Percentiles rank a stretch among this genome's conserved stretches.
These are phyloP conservation scores for Penicillium oxalicum DNA, from an alignment of 2,329 filamentous ascomycete genomes.

Conservation along the genomic window DNA sequence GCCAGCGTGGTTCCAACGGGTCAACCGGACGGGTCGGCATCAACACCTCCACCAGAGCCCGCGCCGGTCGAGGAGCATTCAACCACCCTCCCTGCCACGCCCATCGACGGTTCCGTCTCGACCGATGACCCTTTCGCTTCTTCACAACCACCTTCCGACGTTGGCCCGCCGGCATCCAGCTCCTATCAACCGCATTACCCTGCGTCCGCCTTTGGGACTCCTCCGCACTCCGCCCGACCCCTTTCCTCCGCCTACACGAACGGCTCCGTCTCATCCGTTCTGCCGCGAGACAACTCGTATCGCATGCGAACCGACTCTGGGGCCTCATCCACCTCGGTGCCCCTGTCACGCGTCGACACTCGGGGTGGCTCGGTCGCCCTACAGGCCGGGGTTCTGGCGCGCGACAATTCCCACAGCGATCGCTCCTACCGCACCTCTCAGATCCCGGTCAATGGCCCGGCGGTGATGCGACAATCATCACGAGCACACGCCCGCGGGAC, in stretches of 20 bases:
- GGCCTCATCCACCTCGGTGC: constrained; percentile 51
- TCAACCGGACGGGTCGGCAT: constrained; percentile 18
- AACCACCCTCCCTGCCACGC: constrained; percentile 17
- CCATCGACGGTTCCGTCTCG: constrained; percentile 18
- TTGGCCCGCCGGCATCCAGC: constrained; percentile 38
- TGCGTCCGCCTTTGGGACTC: constrained; percentile 36
- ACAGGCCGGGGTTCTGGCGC: constrained; percentile 55
- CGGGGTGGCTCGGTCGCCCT: constrained; percentile 55
- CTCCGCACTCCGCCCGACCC: constrained; percentile 38
- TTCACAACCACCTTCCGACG: constrained; percentile 41
- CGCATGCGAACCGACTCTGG: constrained; percentile 56
- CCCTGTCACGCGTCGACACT: constrained; percentile 57
- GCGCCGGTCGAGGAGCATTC: constrained; percentile 16
- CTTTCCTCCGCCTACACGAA: constrained; percentile 46
- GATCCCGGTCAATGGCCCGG: constrained; percentile 53
- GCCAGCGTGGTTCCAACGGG: constrained; percentile 22
- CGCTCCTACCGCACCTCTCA: constrained; percentile 61
- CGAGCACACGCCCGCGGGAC: constrained; percentile 56
- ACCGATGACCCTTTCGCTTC: constrained; percentile 41
- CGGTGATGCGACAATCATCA: constrained; percentile 72
- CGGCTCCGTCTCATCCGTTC: constrained; percentile 34
- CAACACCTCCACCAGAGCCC: constrained; percentile 19
- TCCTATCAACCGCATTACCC: constrained; percentile 43
- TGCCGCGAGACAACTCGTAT: constrained; percentile 43
- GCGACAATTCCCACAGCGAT: constrained; percentile 65